Evolutionary conservation across 257 asterid genomes (phyloP).

Genomic region (Solanum okadae): DNA sequence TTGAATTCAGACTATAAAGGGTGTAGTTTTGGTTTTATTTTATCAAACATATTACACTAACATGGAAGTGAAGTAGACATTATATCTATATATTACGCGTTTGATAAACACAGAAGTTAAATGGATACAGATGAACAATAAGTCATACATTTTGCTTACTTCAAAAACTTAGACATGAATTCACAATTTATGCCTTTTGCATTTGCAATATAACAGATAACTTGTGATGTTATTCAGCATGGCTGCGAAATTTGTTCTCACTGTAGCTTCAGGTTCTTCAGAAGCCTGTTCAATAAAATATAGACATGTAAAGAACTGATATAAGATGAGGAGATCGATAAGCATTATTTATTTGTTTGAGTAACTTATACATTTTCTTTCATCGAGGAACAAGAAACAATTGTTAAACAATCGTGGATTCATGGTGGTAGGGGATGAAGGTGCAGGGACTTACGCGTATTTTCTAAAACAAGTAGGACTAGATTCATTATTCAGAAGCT

Average conservation of each 20-base stretch:
- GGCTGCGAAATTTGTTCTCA: conserved; percentile 1
- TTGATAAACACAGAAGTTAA: background rate
- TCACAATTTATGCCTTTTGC: background rate
- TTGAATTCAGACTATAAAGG: background rate
- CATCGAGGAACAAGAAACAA: no score
- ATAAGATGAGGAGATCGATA: background rate
- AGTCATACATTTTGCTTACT: background rate
- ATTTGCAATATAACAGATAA: background rate
- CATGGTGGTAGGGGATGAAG: background rate
- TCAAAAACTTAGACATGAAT: background rate
- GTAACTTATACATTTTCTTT: background rate
- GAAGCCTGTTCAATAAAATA: conserved; percentile 35
- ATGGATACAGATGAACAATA: background rate
- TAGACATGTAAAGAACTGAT: background rate
- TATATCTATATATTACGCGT: background rate
- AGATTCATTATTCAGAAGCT: conserved; percentile 5
- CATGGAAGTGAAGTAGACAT: background rate
- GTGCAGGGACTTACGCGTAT: background rate
- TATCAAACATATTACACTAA: background rate
- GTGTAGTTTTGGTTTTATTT: background rate
- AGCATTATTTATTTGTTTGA: background rate
- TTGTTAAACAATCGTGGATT: no score
- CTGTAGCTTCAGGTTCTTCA: conserved; percentile 59
- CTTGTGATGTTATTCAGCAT: background rate
- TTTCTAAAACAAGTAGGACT: conserved; percentile 7